These are phyloP conservation scores for Oryza punctata DNA, from an alignment of 176 grass and related monocot species.

Conservation along the genomic window DNA sequence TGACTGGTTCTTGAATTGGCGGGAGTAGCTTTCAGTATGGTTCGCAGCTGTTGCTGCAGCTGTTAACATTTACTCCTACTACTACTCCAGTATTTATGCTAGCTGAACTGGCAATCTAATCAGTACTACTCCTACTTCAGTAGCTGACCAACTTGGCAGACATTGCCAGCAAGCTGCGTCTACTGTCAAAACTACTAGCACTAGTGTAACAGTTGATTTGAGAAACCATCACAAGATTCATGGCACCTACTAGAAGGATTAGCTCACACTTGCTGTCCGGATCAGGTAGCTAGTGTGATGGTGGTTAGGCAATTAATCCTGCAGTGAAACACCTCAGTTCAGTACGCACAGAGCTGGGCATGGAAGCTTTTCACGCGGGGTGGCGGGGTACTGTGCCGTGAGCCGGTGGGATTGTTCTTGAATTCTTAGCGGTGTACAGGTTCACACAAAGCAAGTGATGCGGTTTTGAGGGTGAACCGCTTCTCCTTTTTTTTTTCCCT, in stretches of 20 bases:
- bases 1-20: not conserved
- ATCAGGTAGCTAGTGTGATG: not conserved
- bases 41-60: conserved; percentile 1
- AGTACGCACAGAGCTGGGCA: not conserved
- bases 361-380: not conserved
- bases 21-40: conserved; percentile 34
- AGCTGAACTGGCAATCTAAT: not conserved
- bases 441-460: conserved; percentile 21
- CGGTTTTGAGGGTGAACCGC: not conserved
- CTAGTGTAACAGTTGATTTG: not conserved
- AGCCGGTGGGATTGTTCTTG: not conserved
- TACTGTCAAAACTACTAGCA: not conserved
- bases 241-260: not conserved
- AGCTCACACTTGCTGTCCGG: not conserved
- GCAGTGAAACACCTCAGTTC: not conserved
- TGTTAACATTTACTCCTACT: conserved; percentile 26
- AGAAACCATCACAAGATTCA: not conserved
- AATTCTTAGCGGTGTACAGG: not conserved
- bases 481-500: too few relatives aligned
- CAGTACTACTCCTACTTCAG: not conserved
- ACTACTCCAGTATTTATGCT: not conserved
- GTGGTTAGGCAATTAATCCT: not conserved
- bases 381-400: not conserved
- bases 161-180: not conserved
- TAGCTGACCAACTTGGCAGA: not conserved